Evolutionary conservation across 306 rosid species (phyloP).

Genomic region (Phaseolus lunatus): DNA sequence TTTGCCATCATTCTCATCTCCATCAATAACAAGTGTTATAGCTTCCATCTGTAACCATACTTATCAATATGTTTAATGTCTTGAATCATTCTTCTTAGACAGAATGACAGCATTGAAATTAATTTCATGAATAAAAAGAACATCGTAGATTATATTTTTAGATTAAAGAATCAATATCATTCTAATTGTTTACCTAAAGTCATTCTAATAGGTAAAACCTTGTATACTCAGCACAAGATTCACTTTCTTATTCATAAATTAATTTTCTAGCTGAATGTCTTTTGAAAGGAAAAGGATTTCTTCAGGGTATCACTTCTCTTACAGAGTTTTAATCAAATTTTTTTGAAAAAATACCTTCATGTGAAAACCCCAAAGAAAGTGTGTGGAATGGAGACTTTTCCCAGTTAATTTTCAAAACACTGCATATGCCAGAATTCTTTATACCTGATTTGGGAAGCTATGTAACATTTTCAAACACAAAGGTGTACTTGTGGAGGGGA

Average conservation of each 20-base stretch:
- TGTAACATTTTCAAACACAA: background rate
- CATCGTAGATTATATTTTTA: background rate
- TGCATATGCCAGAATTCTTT: background rate
- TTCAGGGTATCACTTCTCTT: background rate
- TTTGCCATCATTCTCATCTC: background rate
- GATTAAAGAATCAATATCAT: slow-evolving; percentile 3
- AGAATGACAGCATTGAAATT: slow-evolving; percentile 21
- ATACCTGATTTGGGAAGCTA: background rate
- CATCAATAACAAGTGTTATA: background rate
- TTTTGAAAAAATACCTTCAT: background rate
- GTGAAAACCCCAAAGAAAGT: background rate
- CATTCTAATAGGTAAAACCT: slow-evolving; percentile 10
- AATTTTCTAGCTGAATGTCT: background rate
- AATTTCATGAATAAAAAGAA: slow-evolving; percentile 12
- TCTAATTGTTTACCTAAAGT: background rate
- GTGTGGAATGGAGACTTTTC: background rate
- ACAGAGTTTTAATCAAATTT: background rate
- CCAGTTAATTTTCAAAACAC: slow-evolving; percentile 8
- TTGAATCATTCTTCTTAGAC: slow-evolving; percentile 30
- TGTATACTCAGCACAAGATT: background rate
- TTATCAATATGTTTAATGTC: background rate
- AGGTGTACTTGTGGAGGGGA: no score
- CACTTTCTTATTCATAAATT: background rate
- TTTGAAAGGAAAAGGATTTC: background rate
- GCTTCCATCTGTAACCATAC: slow-evolving; percentile 16